Conservation (phyloP, 495 filamentous ascomycete species). For the Terfezia boudieri region DNA sequence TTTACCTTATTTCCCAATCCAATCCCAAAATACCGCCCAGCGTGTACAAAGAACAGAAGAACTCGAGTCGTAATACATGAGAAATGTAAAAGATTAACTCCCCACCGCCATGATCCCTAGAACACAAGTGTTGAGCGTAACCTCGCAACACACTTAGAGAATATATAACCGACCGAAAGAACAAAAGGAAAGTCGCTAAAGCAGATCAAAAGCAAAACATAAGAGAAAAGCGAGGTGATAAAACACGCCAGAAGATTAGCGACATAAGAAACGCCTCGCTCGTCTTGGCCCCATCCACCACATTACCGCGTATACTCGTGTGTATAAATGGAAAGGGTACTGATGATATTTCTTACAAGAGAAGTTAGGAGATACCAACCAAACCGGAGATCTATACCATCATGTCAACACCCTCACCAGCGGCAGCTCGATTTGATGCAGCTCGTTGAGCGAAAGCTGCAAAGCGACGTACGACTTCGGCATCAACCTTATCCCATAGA, state of each 20-base stretch:
- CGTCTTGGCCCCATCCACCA: background rate
- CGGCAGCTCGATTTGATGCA: background rate
- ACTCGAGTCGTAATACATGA: slow-evolving; percentile 7
- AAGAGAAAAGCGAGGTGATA: slow-evolving; percentile 7
- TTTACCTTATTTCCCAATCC: slow-evolving; percentile 2
- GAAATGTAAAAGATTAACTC: slow-evolving; percentile 4
- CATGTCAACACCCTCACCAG: background rate
- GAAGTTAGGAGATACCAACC: slow-evolving; percentile 7
- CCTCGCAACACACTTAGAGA: background rate
- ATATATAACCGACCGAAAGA: background rate
- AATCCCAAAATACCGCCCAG: slow-evolving; percentile 1
- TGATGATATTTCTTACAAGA: background rate
- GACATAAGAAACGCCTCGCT: background rate
- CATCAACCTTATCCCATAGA: slow-evolving; percentile 82
- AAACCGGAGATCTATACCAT: background rate
- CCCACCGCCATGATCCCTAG: background rate
- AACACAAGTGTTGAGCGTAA: background rate
- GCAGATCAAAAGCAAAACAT: slow-evolving; percentile 4
- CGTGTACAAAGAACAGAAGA: background rate
- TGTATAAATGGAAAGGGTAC: background rate
- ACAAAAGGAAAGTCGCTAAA: slow-evolving; percentile 3
- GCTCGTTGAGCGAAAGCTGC: slow-evolving; percentile 44
- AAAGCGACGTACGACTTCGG: slow-evolving; percentile 82
- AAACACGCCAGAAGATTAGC: slow-evolving; percentile 1
- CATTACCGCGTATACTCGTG: background rate